Percentiles rank a stretch among this genome's conserved stretches.
phyloP scores from a whole-genome alignment of 257 asterid genomes.

The Solanum gracilifrons region DNA sequence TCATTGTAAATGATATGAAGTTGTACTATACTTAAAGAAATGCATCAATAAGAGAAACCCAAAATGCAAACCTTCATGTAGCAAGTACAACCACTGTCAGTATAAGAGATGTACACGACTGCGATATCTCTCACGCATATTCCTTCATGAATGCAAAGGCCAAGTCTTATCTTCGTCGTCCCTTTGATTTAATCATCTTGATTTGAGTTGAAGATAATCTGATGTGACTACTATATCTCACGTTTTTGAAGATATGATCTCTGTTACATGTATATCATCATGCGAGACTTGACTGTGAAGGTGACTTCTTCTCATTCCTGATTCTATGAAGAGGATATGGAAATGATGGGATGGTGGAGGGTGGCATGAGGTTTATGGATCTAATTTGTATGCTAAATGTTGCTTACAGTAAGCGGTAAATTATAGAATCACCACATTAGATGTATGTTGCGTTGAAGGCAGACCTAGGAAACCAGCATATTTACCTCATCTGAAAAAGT shows the following conservation, averaged over 20 bases:
- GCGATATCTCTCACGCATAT: background rate
- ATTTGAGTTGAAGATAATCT: background rate
- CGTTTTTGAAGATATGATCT: background rate
- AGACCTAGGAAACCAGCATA: background rate
- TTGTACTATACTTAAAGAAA: background rate
- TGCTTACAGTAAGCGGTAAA: background rate
- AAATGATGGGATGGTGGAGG: background rate
- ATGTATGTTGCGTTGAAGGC: background rate
- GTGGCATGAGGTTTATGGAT: background rate
- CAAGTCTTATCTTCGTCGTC: background rate
- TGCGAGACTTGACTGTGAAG: background rate
- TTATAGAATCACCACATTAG: background rate
- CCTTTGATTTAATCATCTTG: background rate
- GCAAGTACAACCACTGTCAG: background rate
- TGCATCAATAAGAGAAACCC: background rate
- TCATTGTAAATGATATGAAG: background rate
- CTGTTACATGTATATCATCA: background rate
- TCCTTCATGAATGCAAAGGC: background rate
- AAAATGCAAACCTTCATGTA: background rate
- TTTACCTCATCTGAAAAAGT: background rate
- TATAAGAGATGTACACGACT: background rate
- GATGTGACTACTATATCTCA: background rate
- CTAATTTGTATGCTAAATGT: background rate
- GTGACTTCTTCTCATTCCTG: background rate
- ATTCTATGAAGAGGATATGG: background rate